Percentiles rank a stretch among this genome's conserved stretches.
Evolutionary conservation across 1,139 yeast species (phyloP).

Genomic region (Hanseniaspora sp.): DNA sequence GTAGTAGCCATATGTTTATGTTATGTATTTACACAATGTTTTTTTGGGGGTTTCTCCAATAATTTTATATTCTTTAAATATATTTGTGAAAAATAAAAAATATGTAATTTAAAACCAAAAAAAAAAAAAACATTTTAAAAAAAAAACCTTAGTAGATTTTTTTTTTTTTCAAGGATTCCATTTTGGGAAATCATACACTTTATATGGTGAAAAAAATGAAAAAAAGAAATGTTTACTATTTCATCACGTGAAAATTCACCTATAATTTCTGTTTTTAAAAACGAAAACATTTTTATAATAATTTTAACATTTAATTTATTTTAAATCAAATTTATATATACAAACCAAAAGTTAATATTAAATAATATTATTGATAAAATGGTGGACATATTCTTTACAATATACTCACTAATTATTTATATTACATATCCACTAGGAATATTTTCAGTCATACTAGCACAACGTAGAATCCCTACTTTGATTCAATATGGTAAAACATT

Average conservation of each 20-base stretch:
- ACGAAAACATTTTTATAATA: no score
- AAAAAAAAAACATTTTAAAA: no score
- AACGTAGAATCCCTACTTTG: neutral
- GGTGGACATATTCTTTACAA: neutral
- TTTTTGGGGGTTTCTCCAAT: neutral
- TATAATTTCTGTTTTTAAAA: neutral
- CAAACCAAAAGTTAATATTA: no score
- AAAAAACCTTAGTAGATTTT: neutral
- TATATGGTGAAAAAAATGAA: neutral
- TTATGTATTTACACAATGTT: no score
- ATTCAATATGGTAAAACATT: slow-evolving; percentile 34
- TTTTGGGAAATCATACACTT: neutral
- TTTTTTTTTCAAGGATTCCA: neutral
- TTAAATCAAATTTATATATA: no score
- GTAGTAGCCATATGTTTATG: neutral
- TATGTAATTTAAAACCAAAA: no score
- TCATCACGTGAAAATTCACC: neutral
- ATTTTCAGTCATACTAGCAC: slow-evolving; percentile 1
- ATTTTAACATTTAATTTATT: no score
- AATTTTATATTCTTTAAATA: neutral
- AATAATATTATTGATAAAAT: neutral
- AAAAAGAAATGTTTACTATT: neutral
- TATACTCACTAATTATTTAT: neutral
- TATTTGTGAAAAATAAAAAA: no score
- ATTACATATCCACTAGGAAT: slow-evolving; percentile 10